A percentile compares a stretch with the other conserved stretches of the same genome.
These are phyloP conservation scores for Fraxinus pennsylvanica DNA, from an alignment of 257 asterid species.

Conservation along the genomic window DNA sequence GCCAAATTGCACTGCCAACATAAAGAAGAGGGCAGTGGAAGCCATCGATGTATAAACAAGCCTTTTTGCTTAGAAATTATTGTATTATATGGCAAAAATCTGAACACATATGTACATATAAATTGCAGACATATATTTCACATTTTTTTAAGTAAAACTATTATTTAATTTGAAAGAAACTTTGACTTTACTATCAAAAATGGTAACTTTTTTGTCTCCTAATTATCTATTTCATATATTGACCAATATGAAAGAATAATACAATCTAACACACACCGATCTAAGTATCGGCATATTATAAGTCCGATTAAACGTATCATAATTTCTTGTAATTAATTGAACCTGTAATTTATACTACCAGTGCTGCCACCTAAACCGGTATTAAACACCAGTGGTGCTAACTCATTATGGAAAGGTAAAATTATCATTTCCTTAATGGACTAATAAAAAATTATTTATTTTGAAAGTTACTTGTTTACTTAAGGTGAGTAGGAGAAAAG, in stretches of 20 bases:
- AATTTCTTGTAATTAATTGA: too few species aligned
- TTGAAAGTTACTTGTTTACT: neutral
- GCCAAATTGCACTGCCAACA: constrained; percentile 29
- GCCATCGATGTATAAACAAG: constrained; percentile 19
- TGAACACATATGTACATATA: too few species aligned
- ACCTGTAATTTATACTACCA: too few species aligned
- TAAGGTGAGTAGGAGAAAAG: neutral
- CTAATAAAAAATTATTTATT: neutral
- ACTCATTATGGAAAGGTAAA: too few species aligned
- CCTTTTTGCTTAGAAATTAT: too few species aligned
- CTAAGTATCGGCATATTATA: too few species aligned
- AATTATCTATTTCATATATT: neutral
- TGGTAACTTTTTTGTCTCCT: neutral
- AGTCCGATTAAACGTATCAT: too few species aligned
- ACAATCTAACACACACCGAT: too few species aligned
- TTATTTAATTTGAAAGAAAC: too few species aligned
- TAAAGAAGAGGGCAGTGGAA: neutral
- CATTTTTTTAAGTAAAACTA: neutral
- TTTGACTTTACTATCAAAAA: neutral
- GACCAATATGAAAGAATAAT: neutral
- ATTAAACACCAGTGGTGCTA: too few species aligned
- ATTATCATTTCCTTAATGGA: neutral
- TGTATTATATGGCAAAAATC: neutral
- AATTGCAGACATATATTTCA: too few species aligned
- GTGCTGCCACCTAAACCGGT: too few species aligned